Evolutionary conservation across 768 basidiomycete genomes (phyloP).

Genomic region (Suillus ampliporus): DNA sequence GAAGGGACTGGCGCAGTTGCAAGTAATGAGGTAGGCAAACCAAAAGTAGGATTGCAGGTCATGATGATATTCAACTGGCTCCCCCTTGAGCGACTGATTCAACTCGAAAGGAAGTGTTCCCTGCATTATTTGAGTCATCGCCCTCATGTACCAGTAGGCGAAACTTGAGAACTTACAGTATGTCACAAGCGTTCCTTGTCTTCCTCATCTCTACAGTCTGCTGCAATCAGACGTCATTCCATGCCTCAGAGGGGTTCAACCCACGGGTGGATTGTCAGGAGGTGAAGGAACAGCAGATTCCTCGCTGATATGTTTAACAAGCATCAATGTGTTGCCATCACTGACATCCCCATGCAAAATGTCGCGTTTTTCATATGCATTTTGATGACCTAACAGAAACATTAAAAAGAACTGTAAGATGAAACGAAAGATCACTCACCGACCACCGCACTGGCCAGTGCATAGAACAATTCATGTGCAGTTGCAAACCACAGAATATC

Average conservation of each 20-base stretch:
- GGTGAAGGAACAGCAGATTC: background rate
- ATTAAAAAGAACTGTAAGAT: background rate
- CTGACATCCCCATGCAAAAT: conserved; percentile 2
- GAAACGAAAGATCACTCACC: background rate
- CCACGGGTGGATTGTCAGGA: background rate
- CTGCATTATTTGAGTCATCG: background rate
- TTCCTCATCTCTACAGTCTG: background rate
- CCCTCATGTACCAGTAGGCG: background rate
- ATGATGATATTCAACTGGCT: background rate
- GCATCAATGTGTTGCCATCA: background rate
- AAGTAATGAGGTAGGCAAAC: conserved; percentile 6
- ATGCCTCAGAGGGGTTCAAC: background rate
- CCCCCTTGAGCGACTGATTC: background rate
- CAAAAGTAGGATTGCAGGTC: conserved; percentile 4
- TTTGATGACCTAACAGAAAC: background rate
- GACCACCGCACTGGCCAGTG: background rate
- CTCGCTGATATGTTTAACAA: background rate
- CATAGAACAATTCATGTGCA: background rate
- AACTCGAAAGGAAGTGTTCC: background rate
- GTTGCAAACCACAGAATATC: conserved; percentile 1
- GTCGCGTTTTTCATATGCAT: background rate
- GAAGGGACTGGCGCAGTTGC: conserved; percentile 1
- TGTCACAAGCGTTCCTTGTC: background rate
- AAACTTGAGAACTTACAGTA: background rate
- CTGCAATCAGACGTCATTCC: background rate